Base-by-base conservation (phyloP, 2,329 filamentous ascomycete species). In the Cladophialophora yegresii region DNA sequence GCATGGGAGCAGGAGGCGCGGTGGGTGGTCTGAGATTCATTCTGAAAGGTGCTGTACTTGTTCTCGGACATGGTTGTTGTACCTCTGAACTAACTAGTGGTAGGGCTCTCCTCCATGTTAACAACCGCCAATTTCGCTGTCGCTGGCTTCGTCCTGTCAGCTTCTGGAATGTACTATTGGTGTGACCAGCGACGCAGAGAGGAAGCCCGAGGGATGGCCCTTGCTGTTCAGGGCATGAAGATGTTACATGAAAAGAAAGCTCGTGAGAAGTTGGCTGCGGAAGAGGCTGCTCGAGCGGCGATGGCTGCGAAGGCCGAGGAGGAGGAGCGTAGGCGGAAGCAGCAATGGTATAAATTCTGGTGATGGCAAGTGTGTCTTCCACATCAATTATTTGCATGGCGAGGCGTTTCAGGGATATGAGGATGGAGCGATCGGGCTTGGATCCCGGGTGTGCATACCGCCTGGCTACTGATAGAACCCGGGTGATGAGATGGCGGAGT, bases 191-290 rank as follows among this genome's bases (percentile, higher is more conserved):
- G 85, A 67, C 84, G 92, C 64, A 82, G 85, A 54, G 83, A 89
- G 66, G 93, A 98, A 77, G 85, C 88, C 71, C 86, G 88, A 67
- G 89, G 91, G 67, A 93, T 99, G 87, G 89, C 90, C 75, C 83
- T 92, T 69, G 90, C 90, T 3, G 89, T 96, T 61, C 91, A 96
- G 74, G 85, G 95, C 64, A 89, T 93, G 76, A 87, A 89, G 73
- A 82, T 85, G 71, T 87, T 92, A 76, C 87, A 90, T 73, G 81
- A 83, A 4, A 87, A 90, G 76, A 85, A 87, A 74, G 83, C 87
- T 70, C 76, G 75, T 64, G 70, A 74, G 51, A 80, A 79, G 69
- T 79, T 80, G 59, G 72, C 67, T 22, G 73, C 75, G 55, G 75
- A 76, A 62, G 73, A 73, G 58, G 69, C 72, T n/a, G 73, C 72